Base-by-base conservation (phyloP, 2,329 filamentous ascomycete species). In the Ophiostoma sp. region DNA sequence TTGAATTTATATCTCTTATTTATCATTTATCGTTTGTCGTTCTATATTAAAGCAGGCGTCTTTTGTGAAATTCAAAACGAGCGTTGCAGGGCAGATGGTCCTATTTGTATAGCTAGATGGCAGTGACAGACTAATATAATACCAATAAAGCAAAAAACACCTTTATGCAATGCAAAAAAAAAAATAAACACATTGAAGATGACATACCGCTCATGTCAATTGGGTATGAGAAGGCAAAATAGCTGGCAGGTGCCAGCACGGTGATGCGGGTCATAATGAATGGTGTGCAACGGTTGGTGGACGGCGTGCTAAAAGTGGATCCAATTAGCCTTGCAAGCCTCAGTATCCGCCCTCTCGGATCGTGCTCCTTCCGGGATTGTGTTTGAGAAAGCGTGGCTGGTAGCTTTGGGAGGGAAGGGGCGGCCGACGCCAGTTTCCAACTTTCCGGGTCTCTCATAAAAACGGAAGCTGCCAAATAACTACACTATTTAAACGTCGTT, bases 341-440 rank as follows among this genome's bases (percentile, higher is more conserved):
- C 59, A 63, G 59, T 9, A 8, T n/a, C 19, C 57, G 57, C 57
- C 15, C 17, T 39, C 59, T 22, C 66, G 45, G 66, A 36, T 36
- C 45, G 45, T 36, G 45, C 45, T 22, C 31, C 66, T 69, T 69
- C 66, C 66, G 66, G 28, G 45, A 9, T 55, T 33, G 64, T 69
- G 64, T 69, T 52, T 52, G 42, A 52, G 17, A 48, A 36, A 36
- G 66, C 25, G 66, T 69, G 66, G 66, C 66, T 36, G 28, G 66
- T 25, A 66, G 61, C 36, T 42, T 3, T 4, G 2, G 22, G 6
- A 36, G 9, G 71, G 4, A 59, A 69, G 50, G 48, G 68, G 66
- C 68, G 12, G 39, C 39, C 42, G 22, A 12, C 28, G 12, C 42
- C 42, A 25, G 36, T 66, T 28, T 42, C 61, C 59, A 42, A 42